These are phyloP conservation scores for Cryptosporidium sp. DNA, from an alignment of 169 alveolate species.

Conservation along the genomic window DNA sequence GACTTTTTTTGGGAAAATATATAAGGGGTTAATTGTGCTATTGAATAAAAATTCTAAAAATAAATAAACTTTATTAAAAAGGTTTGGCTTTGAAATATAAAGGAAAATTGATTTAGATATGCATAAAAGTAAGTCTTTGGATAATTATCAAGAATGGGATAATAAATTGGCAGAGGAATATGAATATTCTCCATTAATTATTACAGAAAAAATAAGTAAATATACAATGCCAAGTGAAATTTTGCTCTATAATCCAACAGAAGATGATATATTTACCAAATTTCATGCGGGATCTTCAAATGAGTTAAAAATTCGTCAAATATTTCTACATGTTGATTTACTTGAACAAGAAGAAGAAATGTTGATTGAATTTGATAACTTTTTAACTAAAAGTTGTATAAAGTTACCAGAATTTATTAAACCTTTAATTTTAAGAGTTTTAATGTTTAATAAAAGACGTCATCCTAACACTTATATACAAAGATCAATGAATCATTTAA, in stretches of 20 bases:
- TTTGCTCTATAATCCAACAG: conserved; percentile 44
- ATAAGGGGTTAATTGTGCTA: not conserved
- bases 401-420: conserved; percentile 77
- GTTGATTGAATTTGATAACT: conserved; percentile 72
- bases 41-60: too few species aligned
- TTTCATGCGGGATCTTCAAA: conserved; percentile 54
- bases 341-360: conserved; percentile 76
- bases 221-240: conserved; percentile 71
- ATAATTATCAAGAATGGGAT: conserved; percentile 11
- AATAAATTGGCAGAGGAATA: conserved; percentile 20
- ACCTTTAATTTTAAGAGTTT: conserved; percentile 78
- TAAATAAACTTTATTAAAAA: too few species aligned
- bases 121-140: conserved; percentile 1
- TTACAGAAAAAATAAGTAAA: conserved; percentile 26
- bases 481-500: conserved; percentile 77
- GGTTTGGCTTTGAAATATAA: too few species aligned
- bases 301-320: conserved; percentile 78
- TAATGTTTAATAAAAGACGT: conserved; percentile 78
- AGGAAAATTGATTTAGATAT: not conserved
- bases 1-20: not conserved
- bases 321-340: conserved; percentile 78
- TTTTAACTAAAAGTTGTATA: conserved; percentile 33
- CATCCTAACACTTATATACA: conserved; percentile 67
- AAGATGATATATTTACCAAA: conserved; percentile 60
- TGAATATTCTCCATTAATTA: conserved; percentile 18